Evolutionary conservation across 306 rosid species (phyloP).

Genomic region (Argentina anserina): DNA sequence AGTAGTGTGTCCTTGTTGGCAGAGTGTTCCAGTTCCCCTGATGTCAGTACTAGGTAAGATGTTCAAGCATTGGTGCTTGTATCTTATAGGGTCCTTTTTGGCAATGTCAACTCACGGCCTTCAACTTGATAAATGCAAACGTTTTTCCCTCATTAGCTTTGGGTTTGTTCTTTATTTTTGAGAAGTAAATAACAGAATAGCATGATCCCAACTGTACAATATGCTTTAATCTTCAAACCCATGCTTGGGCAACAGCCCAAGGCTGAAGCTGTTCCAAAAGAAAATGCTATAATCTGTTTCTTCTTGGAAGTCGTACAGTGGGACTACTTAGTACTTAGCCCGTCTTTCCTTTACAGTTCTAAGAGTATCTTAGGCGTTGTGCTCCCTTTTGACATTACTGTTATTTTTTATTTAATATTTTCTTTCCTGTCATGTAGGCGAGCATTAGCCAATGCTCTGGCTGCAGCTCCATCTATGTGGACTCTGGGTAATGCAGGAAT

Average conservation of each 20-base stretch:
- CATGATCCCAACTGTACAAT: slow-evolving; percentile 1
- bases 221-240: slow-evolving; percentile 2
- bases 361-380: neutral
- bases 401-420: neutral
- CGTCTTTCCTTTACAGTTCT: neutral
- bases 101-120: neutral
- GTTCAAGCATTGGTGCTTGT: neutral
- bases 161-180: neutral
- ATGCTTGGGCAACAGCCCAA: neutral
- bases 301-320: neutral
- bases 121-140: neutral
- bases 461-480: slow-evolving; percentile 96
- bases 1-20: slow-evolving; percentile 74
- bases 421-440: slow-evolving; percentile 34
- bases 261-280: neutral
- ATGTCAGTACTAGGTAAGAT: slow-evolving; percentile 75
- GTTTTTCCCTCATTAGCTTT: neutral
- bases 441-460: slow-evolving; percentile 88
- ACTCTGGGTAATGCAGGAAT: slow-evolving; percentile 94
- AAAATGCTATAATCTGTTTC: too few species aligned
- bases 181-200: slow-evolving; percentile 4
- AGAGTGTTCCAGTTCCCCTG: slow-evolving; percentile 90
- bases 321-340: neutral
- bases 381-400: neutral
- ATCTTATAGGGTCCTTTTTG: neutral